These are phyloP conservation scores for Mucor saturninus DNA, from an alignment of 371 early-diverging fungal species.

Conservation along the genomic window DNA sequence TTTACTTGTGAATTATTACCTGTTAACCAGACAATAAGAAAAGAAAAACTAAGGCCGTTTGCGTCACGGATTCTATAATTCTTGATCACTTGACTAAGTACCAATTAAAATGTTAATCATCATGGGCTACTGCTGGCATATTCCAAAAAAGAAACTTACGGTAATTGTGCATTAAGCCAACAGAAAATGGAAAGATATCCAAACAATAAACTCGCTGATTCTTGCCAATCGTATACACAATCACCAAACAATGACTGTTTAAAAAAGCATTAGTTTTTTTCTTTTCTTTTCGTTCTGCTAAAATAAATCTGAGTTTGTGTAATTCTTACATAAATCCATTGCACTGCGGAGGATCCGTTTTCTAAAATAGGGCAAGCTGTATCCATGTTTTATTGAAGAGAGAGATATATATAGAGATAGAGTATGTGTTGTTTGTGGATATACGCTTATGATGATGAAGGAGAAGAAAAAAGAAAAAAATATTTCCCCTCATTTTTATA, in stretches of 20 bases:
- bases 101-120: slow-evolving; percentile 4
- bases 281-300: too few species aligned
- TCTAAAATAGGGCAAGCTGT: slow-evolving; percentile 25
- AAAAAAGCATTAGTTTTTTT: neutral
- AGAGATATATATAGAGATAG: neutral
- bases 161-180: slow-evolving; percentile 83
- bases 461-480: slow-evolving; percentile 15
- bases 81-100: slow-evolving; percentile 63
- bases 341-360: slow-evolving; percentile 25
- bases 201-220: slow-evolving; percentile 44
- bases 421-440: too few species aligned
- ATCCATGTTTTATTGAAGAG: slow-evolving; percentile 4
- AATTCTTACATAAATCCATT: slow-evolving; percentile 43
- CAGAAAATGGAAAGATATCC: slow-evolving; percentile 73
- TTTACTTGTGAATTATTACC: slow-evolving; percentile 36
- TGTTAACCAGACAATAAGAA: slow-evolving; percentile 66
- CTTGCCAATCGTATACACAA: slow-evolving; percentile 60
- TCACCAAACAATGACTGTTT: slow-evolving; percentile 43
- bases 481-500: slow-evolving; percentile 3
- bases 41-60: slow-evolving; percentile 61
- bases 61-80: slow-evolving; percentile 61
- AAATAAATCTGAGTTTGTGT: neutral
- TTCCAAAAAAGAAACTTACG: slow-evolving; percentile 53
- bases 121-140: neutral
- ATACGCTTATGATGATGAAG: too few species aligned